phyloP scores from a whole-genome alignment of 192 early-diverging fungal species.

The Pilaira anomala region DNA sequence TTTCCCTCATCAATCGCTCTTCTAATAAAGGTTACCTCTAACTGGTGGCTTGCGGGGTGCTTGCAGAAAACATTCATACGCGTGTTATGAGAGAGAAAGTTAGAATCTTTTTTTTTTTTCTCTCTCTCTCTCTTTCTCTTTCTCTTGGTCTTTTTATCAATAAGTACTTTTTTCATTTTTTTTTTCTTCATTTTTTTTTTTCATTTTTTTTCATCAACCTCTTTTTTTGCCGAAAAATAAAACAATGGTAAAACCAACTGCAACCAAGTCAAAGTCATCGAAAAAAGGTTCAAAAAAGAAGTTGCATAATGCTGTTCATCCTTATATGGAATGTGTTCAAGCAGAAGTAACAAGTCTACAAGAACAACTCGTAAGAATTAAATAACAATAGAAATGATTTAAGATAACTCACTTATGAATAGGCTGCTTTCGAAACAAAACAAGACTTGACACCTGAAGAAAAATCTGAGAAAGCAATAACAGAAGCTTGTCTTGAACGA shows the following conservation, averaged over 20 bases:
- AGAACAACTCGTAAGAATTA: slow-evolving; percentile 1
- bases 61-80: too few species aligned
- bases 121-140: too few species aligned
- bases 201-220: too few species aligned
- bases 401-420: neutral
- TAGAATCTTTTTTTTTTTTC: too few species aligned
- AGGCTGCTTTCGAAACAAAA: neutral
- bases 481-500: slow-evolving; percentile 3
- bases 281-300: neutral
- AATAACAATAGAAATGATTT: neutral
- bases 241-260: neutral
- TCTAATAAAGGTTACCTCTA: too few species aligned
- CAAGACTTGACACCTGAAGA: neutral
- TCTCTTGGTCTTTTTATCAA: too few species aligned
- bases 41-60: too few species aligned
- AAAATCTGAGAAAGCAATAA: neutral
- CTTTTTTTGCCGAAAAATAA: neutral
- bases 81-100: too few species aligned
- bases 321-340: slow-evolving; percentile 11
- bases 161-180: neutral
- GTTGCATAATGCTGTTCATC: neutral
- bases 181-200: too few species aligned
- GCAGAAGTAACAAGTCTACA: neutral
- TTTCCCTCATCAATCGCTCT: too few species aligned
- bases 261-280: neutral